phyloP scores from a whole-genome alignment of 2,329 filamentous ascomycete genomes.

The Setomelanomma holmii region DNA sequence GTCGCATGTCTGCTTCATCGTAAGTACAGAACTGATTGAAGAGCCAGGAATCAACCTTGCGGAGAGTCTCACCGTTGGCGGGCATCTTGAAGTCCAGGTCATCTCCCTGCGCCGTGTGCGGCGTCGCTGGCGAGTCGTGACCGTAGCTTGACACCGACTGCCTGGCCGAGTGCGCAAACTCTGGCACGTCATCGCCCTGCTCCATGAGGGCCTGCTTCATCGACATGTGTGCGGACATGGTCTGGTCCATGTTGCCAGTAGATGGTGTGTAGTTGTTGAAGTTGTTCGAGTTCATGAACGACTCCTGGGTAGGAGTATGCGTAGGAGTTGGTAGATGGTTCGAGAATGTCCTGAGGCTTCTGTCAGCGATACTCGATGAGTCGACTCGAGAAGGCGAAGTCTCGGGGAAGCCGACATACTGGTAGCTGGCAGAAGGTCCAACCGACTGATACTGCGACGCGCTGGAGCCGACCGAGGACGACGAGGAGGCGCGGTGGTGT shows the following conservation, averaged over 20 bases:
- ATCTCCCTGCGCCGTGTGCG: slow-evolving; percentile 61
- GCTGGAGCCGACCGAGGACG: slow-evolving; percentile 49
- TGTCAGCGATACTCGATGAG: slow-evolving; percentile 42
- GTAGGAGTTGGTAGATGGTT: slow-evolving; percentile 63
- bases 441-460: slow-evolving; percentile 43
- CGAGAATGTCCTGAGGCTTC: slow-evolving; percentile 51
- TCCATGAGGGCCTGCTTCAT: slow-evolving; percentile 67
- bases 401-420: slow-evolving; percentile 56
- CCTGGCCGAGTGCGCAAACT: slow-evolving; percentile 61
- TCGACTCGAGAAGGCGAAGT: slow-evolving; percentile 51
- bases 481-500: slow-evolving; percentile 50
- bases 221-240: slow-evolving; percentile 62
- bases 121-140: slow-evolving; percentile 67
- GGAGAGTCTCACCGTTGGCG: slow-evolving; percentile 61
- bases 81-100: slow-evolving; percentile 62
- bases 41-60: slow-evolving; percentile 53
- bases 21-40: slow-evolving; percentile 73
- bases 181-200: slow-evolving; percentile 58
- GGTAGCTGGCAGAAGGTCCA: slow-evolving; percentile 41
- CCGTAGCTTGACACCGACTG: slow-evolving; percentile 67
- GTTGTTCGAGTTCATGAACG: slow-evolving; percentile 54
- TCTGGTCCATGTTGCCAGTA: slow-evolving; percentile 51
- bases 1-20: slow-evolving; percentile 61
- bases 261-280: slow-evolving; percentile 57
- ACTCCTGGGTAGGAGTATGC: slow-evolving; percentile 61